Evolutionary conservation across 352 stramenopile species (phyloP).

Genomic region (Thalassiosira hispida): DNA sequence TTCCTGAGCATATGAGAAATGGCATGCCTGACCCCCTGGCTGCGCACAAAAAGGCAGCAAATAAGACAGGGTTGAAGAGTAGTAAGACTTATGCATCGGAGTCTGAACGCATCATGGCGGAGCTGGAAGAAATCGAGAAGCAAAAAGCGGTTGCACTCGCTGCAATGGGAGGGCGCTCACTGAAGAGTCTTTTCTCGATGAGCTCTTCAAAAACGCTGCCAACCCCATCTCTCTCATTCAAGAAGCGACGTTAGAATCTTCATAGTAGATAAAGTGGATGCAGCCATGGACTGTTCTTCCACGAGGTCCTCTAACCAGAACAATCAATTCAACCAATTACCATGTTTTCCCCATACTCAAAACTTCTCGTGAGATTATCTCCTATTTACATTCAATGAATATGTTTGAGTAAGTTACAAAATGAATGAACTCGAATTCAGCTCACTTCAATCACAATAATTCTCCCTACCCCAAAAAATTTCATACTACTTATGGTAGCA

Average conservation of each 20-base stretch:
- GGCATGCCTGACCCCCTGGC: constrained; percentile 41
- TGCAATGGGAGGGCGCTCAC: constrained; percentile 13
- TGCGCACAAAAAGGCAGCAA: constrained; percentile 22
- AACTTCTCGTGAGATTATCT: too few relatives aligned
- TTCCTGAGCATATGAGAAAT: constrained; percentile 58
- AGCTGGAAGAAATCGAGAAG: constrained; percentile 63
- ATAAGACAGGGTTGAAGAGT: constrained; percentile 27
- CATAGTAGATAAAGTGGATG: too few relatives aligned
- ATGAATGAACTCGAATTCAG: too few relatives aligned
- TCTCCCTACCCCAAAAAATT: too few relatives aligned
- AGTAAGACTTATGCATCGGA: constrained; percentile 41
- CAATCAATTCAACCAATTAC: too few relatives aligned
- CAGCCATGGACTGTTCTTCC: too few relatives aligned
- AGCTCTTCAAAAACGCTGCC: constrained; percentile 8
- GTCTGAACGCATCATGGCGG: constrained; percentile 52
- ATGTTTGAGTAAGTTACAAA: too few relatives aligned
- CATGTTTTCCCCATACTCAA: too few relatives aligned
- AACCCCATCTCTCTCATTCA: constrained; percentile 47
- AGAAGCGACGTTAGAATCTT: constrained; percentile 35
- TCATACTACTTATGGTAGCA: constrained; percentile 54
- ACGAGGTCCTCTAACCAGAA: too few relatives aligned
- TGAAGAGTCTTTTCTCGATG: constrained; percentile 8
- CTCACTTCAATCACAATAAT: too few relatives aligned
- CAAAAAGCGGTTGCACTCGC: constrained; percentile 39
- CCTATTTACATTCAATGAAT: too few relatives aligned